phyloP scores from a whole-genome alignment of 129 eudicot species.

The Pittosporum tobira region DNA sequence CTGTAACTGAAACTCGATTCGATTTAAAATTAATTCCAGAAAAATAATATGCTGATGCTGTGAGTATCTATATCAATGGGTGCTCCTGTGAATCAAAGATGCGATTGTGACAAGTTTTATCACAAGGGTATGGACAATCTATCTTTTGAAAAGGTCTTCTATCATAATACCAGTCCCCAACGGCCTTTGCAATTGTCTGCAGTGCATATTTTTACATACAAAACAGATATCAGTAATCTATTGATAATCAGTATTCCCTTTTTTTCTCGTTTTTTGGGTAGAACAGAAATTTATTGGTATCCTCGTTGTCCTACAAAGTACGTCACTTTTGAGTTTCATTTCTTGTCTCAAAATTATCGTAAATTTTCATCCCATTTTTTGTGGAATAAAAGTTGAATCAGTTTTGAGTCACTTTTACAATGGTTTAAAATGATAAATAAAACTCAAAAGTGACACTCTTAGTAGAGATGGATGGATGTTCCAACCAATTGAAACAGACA shows the following conservation, averaged over 20 bases:
- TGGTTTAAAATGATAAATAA: too few species aligned
- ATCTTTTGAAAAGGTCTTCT: constrained; percentile 57
- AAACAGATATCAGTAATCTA: neutral
- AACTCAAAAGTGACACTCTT: too few species aligned
- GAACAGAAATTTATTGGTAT: too few species aligned
- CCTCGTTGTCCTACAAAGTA: too few species aligned
- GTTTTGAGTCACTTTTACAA: neutral
- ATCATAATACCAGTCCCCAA: constrained; percentile 87
- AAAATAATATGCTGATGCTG: neutral
- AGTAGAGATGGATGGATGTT: neutral
- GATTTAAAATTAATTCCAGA: neutral
- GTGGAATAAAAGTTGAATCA: too few species aligned
- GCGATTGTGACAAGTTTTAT: constrained; percentile 76
- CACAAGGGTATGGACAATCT: constrained; percentile 91
- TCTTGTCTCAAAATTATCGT: too few species aligned
- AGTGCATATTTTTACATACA: constrained; percentile 1
- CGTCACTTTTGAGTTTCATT: too few species aligned
- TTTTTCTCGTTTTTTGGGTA: too few species aligned
- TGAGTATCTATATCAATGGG: neutral
- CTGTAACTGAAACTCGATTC: neutral
- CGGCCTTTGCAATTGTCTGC: constrained; percentile 86
- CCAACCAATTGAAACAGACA: too few species aligned
- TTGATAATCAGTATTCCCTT: too few species aligned
- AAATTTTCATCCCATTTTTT: too few species aligned
- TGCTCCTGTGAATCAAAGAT: constrained; percentile 31